Percentiles rank a stretch among this genome's conserved stretches.
phyloP scores from a whole-genome alignment of 257 asterid species.

The Paraleonurus japonicus region DNA sequence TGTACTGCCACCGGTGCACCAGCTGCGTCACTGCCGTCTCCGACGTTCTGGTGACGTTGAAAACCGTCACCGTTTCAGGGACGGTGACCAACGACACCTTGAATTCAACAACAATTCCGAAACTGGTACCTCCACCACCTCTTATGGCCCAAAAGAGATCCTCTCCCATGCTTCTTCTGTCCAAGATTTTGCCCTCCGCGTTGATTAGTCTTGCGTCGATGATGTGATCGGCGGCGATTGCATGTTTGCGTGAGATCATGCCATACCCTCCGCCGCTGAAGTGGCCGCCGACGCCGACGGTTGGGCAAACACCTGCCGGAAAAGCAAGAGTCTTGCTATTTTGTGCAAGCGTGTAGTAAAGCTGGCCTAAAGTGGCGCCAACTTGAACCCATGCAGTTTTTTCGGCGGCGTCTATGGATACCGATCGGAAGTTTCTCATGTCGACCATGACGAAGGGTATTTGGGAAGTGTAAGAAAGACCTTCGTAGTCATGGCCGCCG shows the following conservation, averaged over 20 bases:
- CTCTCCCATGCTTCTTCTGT: neutral
- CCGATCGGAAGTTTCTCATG: slow-evolving; percentile 17
- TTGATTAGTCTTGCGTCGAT: slow-evolving; percentile 22
- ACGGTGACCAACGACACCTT: neutral
- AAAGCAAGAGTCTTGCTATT: slow-evolving; percentile 16
- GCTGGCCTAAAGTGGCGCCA: slow-evolving; percentile 21
- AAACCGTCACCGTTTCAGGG: neutral
- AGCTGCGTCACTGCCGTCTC: neutral
- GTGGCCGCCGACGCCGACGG: slow-evolving; percentile 27
- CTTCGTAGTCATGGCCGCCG: slow-evolving; percentile 37
- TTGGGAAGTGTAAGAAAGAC: slow-evolving; percentile 18
- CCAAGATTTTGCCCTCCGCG: neutral
- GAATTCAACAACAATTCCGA: neutral
- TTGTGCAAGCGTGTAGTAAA: slow-evolving; percentile 21
- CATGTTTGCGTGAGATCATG: slow-evolving; percentile 24
- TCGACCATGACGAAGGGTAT: slow-evolving; percentile 25
- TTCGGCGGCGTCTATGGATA: neutral
- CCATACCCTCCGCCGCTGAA: slow-evolving; percentile 30
- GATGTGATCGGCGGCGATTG: slow-evolving; percentile 22
- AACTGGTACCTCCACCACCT: neutral
- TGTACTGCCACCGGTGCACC: neutral
- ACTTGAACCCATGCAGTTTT: slow-evolving; percentile 30
- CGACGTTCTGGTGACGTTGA: neutral
- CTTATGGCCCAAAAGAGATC: slow-evolving; percentile 14
- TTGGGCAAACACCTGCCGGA: slow-evolving; percentile 8